Percentiles rank a stretch among this genome's conserved stretches.
Evolutionary conservation across 23 red algal species (phyloP).

Genomic region (Chondrus crispus): DNA sequence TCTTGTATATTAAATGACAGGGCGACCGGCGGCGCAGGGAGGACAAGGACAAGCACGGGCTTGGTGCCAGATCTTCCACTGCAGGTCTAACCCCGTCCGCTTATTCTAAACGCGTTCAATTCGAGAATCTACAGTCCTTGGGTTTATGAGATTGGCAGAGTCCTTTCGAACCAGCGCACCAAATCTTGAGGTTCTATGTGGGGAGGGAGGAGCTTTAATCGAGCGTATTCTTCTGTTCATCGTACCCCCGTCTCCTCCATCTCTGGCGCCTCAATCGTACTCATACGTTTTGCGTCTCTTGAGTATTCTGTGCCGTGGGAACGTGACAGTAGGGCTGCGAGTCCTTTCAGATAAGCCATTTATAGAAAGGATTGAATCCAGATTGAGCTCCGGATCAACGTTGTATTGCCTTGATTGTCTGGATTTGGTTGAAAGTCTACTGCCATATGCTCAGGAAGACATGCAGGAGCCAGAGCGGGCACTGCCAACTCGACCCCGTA

Average conservation of each 20-base stretch:
- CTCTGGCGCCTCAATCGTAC: slow-evolving; percentile 35
- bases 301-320: slow-evolving; percentile 38
- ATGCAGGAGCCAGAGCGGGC: neutral
- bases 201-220: slow-evolving; percentile 41
- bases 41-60: too few relatives aligned
- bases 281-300: slow-evolving; percentile 50
- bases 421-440: slow-evolving; percentile 52
- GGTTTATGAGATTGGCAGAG: slow-evolving; percentile 56
- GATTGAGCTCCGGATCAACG: slow-evolving; percentile 6
- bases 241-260: slow-evolving; percentile 42
- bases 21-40: too few relatives aligned
- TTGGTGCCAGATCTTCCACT: too few relatives aligned
- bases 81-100: too few relatives aligned
- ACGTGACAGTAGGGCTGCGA: slow-evolving; percentile 36
- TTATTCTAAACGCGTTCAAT: too few relatives aligned
- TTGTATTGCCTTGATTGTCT: slow-evolving; percentile 51
- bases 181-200: slow-evolving; percentile 53
- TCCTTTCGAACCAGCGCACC: slow-evolving; percentile 21
- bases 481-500: slow-evolving; percentile 7
- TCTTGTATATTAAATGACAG: too few relatives aligned
- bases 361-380: slow-evolving; percentile 15
- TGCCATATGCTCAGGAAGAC: slow-evolving; percentile 39
- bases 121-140: slow-evolving; percentile 46
- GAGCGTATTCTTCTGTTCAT: slow-evolving; percentile 43
- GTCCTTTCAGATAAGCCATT: slow-evolving; percentile 29